Evolutionary conservation across 1,139 yeast species (phyloP), one percentile per base, ranked within the genome.

Genomic region (Sugiyamaella sp.): DNA sequence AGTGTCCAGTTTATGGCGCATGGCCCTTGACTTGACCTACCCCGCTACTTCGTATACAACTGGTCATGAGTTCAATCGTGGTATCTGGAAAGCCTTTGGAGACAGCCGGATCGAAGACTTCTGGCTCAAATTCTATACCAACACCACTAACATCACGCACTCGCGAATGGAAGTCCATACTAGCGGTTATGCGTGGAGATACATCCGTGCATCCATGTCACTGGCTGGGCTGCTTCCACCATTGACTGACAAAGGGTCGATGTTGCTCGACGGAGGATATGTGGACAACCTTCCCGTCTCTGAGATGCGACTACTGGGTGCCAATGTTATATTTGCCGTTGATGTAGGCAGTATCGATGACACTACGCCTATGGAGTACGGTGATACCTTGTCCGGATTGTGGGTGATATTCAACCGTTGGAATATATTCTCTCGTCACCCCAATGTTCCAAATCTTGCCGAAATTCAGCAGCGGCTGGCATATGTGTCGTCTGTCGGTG

Each of bases 271-370:
- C 68, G 99, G 99, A 42, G 99, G 99, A 0, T 93, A 93, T 66
- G 84, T 93, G 54, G 99, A 93, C 67, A 93, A 93, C 67, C 74
- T 93, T 55, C 96, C 99, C 0, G 98, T 93, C 1, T 78, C 79
- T 62, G 97, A 91, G 66, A 93, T 93, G 98, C 66, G 70, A 49
- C 78, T 83, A 40, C 80, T 89, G 61, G 98, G 99, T 0, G 96
- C 96, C 3, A 84, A 85, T 54, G 81, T 86, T 45, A 85, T 93
- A 25, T 83, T 93, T 66, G 98, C 99, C 0, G 95, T 91, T n/a
- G 99, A 93, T 70, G 99, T 93, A 42, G 99, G 99, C 0, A 87
- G 97, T 2, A 86, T 86, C 9, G 98, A 93, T 68, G 98, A 91
- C 63, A 79, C 93, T 49, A 85, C 96, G 0, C 95, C 96, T 2